These are phyloP conservation scores for Bipolaris victoriae DNA, from an alignment of 2,329 filamentous ascomycete genomes.

Conservation along the genomic window DNA sequence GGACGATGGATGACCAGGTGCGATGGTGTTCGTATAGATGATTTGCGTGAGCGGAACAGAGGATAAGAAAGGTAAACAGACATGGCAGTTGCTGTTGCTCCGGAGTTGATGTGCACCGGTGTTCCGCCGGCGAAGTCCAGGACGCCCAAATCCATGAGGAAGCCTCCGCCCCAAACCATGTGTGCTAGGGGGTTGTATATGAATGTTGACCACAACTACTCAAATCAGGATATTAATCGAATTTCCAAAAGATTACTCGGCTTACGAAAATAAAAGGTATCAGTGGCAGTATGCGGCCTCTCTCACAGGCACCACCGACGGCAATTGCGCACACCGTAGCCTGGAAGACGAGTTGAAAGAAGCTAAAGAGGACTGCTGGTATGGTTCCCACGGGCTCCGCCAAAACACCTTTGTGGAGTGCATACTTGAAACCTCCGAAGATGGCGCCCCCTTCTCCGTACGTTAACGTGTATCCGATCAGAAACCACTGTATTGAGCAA, in stretches of 20 bases:
- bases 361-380: constrained; percentile 58
- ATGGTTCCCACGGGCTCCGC: constrained; percentile 58
- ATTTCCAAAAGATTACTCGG: neutral
- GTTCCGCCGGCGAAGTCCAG: constrained; percentile 57
- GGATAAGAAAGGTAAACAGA: constrained; percentile 60
- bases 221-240: neutral
- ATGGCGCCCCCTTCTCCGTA: constrained; percentile 56
- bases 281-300: constrained; percentile 54
- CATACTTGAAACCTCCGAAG: constrained; percentile 55
- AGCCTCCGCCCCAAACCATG: constrained; percentile 58
- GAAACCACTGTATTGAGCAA: constrained; percentile 60
- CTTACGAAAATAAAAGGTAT: constrained; percentile 56
- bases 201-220: constrained; percentile 57
- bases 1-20: constrained; percentile 57
- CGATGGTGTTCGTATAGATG: constrained; percentile 53
- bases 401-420: constrained; percentile 55
- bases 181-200: constrained; percentile 57
- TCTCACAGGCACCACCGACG: constrained; percentile 57
- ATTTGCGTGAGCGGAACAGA: constrained; percentile 55
- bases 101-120: constrained; percentile 43
- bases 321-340: constrained; percentile 60
- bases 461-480: constrained; percentile 57
- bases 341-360: constrained; percentile 59
- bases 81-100: constrained; percentile 53
- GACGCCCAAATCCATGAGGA: constrained; percentile 53